phyloP scores from a whole-genome alignment of 2,329 filamentous ascomycete species.

The Neoscytalidium dimidiatum region DNA sequence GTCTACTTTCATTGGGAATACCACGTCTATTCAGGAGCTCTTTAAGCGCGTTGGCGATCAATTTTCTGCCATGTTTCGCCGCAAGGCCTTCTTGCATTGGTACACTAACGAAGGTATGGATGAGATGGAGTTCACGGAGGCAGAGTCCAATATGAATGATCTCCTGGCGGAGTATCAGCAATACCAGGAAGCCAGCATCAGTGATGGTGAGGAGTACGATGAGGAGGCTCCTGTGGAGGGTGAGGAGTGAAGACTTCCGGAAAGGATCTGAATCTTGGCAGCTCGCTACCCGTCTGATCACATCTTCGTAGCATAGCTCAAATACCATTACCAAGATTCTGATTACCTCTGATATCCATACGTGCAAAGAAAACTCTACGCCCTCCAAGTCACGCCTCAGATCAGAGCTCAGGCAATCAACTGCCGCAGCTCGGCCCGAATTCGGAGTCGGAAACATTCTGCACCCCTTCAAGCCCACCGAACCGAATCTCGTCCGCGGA shows the following conservation, averaged over 20 bases:
- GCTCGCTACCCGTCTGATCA: no score
- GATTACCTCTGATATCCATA: no score
- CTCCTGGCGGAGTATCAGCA: slow-evolving; percentile 99
- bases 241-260: slow-evolving; percentile 46
- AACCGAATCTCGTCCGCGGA: no score
- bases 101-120: slow-evolving; percentile 99
- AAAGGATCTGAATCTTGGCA: no score
- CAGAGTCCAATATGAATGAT: slow-evolving; percentile 99
- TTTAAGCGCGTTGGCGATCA: slow-evolving; percentile 99
- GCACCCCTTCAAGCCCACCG: no score
- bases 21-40: slow-evolving; percentile 98
- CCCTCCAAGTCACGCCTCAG: no score
- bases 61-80: slow-evolving; percentile 99
- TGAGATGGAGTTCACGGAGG: slow-evolving; percentile 99
- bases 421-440: no score
- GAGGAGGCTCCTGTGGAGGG: slow-evolving; percentile 78
- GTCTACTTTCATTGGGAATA: slow-evolving; percentile 98
- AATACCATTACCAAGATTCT: no score
- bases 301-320: no score
- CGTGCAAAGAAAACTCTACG: no score
- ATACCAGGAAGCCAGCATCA: slow-evolving; percentile 98
- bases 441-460: no score
- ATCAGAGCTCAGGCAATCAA: no score
- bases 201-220: slow-evolving; percentile 94
- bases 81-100: slow-evolving; percentile 99